Base-by-base conservation (phyloP, 805 yeast species). In the Pichia insulana region DNA sequence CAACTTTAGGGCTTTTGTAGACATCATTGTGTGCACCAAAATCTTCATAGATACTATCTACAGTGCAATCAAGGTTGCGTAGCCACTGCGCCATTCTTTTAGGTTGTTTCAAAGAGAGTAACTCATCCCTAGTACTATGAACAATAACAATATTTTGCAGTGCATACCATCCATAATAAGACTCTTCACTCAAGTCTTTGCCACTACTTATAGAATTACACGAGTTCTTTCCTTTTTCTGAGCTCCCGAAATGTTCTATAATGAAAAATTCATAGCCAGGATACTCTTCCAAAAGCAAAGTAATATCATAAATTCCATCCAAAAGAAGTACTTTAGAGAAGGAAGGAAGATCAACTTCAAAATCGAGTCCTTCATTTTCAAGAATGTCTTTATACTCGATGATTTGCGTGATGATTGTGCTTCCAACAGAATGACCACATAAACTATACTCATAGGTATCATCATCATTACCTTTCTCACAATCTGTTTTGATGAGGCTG, bases 381-480 rank as follows among this genome's bases (percentile, higher is more conserved):
- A 27, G 18, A 5, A 32, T 36, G 16, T 22, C 25, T 19, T 12
- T 25, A 30, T 10, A 27, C 54, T 64, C 61, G 10, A 73, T 49
- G n/a, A 73, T 48, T 51, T 83, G 89, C 30, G 78, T 64, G 4
- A 71, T 63, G 37, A 83, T 54, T 1, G 83, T 77, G 2, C 89
- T 85, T 2, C 96, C 96, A 4, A 78, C 92, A 1, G 92, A 82
- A 61, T 86, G 95, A 0, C 95, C 96, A 10, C 74, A 65, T 0
- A 78, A 48, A 3, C 60, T 58, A 3, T 67, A 35, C 20, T 46
- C 39, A 3, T 62, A 40, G 19, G 51, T 41, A 7, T 51, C 45
- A 30, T 54, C 50, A 0, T 55, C 49, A 8, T 42, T 17, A 8
- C 44, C 41, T 4, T 62, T 40, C 0, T 55, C 49, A 8, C 43